Conservation (phyloP, 1,284 basidiomycete species). For the Tetrapyrgos nigripes region DNA sequence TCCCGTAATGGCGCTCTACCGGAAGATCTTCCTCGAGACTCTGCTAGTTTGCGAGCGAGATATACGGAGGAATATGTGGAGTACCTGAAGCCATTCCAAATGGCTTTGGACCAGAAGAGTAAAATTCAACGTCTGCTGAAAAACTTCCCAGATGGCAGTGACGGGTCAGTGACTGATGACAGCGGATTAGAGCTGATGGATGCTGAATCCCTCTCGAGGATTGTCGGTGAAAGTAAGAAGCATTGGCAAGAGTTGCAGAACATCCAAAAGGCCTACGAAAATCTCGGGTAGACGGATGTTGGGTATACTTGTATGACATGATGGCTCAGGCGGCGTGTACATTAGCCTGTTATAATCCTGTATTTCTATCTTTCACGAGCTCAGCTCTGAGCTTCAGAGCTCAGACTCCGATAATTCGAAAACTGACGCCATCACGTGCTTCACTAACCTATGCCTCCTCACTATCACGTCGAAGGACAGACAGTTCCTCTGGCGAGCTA, state of each 20-base stretch:
- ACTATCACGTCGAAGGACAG: not conserved
- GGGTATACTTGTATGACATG: not conserved
- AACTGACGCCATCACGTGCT: not conserved
- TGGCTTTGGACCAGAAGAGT: constrained; percentile 52
- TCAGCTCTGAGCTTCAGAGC: not conserved
- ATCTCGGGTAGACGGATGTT: not conserved
- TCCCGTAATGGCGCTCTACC: constrained; percentile 32
- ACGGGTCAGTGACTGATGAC: constrained; percentile 49
- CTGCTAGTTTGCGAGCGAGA: constrained; percentile 52
- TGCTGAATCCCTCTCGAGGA: constrained; percentile 53
- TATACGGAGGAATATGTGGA: constrained; percentile 57
- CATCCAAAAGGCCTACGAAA: constrained; percentile 46
- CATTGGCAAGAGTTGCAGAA: constrained; percentile 53
- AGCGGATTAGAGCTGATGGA: constrained; percentile 57
- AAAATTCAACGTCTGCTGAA: constrained; percentile 52
- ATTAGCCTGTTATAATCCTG: not conserved
- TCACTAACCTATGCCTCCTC: not conserved
- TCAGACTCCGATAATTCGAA: not conserved
- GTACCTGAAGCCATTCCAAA: constrained; percentile 54
- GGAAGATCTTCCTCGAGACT: constrained; percentile 47
- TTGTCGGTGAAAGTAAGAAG: constrained; percentile 48
- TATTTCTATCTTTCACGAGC: not conserved
- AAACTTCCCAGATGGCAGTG: constrained; percentile 35
- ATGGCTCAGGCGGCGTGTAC: not conserved
- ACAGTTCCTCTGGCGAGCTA: not conserved